Conservation (phyloP, 2,329 filamentous ascomycete species). For the Fusarium protoensiforme region DNA sequence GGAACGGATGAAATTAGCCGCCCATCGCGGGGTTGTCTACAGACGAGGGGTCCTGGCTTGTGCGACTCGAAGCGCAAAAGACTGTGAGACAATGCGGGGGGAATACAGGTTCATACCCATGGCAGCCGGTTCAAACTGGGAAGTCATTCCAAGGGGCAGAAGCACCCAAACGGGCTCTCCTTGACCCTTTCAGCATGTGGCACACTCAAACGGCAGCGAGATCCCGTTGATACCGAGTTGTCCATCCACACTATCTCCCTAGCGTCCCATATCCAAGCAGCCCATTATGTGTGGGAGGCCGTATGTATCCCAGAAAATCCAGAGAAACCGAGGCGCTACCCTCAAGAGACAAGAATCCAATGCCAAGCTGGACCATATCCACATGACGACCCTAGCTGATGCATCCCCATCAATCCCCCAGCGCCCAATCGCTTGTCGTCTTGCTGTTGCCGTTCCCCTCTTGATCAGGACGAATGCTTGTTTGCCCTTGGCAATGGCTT, state of each 20-base stretch:
- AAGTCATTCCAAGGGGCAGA: background rate
- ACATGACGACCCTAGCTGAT: slow-evolving; percentile 24
- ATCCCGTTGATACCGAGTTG: slow-evolving; percentile 19
- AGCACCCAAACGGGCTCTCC: background rate
- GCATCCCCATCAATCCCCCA: slow-evolving; percentile 12
- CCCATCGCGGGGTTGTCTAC: slow-evolving; percentile 2
- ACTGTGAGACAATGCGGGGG: slow-evolving; percentile 3
- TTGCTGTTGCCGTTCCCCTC: slow-evolving; percentile 3
- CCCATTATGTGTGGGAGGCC: slow-evolving; percentile 6
- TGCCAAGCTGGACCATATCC: slow-evolving; percentile 15
- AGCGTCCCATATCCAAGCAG: slow-evolving; percentile 31
- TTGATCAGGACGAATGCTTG: slow-evolving; percentile 25
- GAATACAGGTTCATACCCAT: background rate
- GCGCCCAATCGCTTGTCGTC: slow-evolving; percentile 21
- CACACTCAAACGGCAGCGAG: background rate
- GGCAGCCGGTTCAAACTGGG: background rate
- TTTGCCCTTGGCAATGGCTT: slow-evolving; percentile 37
- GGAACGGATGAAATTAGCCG: background rate
- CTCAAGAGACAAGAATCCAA: background rate
- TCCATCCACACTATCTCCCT: slow-evolving; percentile 18
- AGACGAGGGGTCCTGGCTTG: slow-evolving; percentile 1
- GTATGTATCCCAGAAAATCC: background rate
- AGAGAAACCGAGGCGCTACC: background rate
- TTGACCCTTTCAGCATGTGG: background rate
- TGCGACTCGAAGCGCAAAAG: background rate